phyloP scores from a whole-genome alignment of 2,329 filamentous ascomycete species.

The Arthrinium puccinioides region DNA sequence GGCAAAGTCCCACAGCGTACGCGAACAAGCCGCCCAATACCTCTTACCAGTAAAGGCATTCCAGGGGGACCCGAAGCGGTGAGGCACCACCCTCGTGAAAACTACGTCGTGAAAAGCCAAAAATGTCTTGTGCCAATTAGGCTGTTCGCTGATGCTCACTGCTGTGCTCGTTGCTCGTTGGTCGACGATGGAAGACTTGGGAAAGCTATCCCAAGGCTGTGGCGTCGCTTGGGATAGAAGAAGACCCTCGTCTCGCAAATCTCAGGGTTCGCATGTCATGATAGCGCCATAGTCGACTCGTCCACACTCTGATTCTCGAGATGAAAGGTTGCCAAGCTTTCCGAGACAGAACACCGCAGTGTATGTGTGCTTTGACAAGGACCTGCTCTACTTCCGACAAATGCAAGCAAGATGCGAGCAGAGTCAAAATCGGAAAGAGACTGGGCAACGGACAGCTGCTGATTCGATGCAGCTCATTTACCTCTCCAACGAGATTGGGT shows the following conservation, averaged over 20 bases:
- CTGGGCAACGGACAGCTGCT: slow-evolving; percentile 18
- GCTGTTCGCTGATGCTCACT: slow-evolving; percentile 41
- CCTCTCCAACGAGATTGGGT: background rate
- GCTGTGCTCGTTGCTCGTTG: slow-evolving; percentile 37
- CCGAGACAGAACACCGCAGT: slow-evolving; percentile 21
- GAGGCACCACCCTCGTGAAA: too few relatives aligned
- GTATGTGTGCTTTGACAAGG: slow-evolving; percentile 32
- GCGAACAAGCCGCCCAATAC: too few relatives aligned
- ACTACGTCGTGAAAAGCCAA: too few relatives aligned
- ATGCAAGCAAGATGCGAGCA: slow-evolving; percentile 13
- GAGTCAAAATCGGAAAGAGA: slow-evolving; percentile 31
- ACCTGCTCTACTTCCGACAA: slow-evolving; percentile 52
- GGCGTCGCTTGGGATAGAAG: too few relatives aligned
- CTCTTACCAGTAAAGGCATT: too few relatives aligned
- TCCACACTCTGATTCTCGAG: slow-evolving; percentile 16
- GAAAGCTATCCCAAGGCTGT: too few relatives aligned
- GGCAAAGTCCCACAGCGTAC: too few relatives aligned
- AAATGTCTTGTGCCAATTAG: too few relatives aligned
- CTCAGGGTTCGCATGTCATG: slow-evolving; percentile 11
- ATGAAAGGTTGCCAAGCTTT: slow-evolving; percentile 46
- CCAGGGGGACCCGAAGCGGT: too few relatives aligned
- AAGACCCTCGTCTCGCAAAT: slow-evolving; percentile 12
- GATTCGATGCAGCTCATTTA: background rate
- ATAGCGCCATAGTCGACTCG: slow-evolving; percentile 16
- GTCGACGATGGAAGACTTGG: too few relatives aligned